Base-by-base conservation (phyloP, 2,329 filamentous ascomycete species). In the Fusarium nurragi region DNA sequence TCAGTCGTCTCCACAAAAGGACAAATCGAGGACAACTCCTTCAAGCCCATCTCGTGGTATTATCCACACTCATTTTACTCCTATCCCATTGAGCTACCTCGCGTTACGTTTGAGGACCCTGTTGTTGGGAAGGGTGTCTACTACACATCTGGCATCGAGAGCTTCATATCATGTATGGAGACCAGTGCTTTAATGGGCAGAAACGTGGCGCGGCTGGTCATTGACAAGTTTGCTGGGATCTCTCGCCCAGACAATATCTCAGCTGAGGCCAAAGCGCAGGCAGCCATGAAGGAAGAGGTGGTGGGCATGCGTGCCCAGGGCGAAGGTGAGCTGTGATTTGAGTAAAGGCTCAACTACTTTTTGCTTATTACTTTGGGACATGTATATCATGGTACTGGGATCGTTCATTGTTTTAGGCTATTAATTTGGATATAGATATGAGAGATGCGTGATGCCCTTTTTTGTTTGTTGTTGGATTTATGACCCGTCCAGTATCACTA, bases 161-260 rank as follows among this genome's bases (percentile, higher is more conserved):
- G 90, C 68, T 97, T 99, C 75, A 96, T 98, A 68, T 95, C 91
- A 11, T 97, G 93, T 0, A 98, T 99, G 95, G 95, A 99, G 81
- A 97, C 95, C 8, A 97, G 89, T 75, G 91, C 92, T 2, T 77
- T 98, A 68, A 95, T 95, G 88, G 95, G 95, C 1, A 92, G 86
- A 84, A 95, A 95, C 73, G 88, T 95, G 19, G 92, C 92, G 10
- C 84, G 83, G 64, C 78, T 95, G 51, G 81, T 94, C 41, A 82
- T 88, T 1, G 86, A 94, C 70, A 85, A 86, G 48, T 87, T 71
- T 75, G 64, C 76, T 63, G 70, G 73, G 44, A 64, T 70, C 23
- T 56, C 58, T 37, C 55, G 36, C 23, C 55, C 52, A 21, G 47
- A 64, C n/a, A 45, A 60, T 19, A n/a, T 16, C n/a, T 43, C 39